Evolutionary conservation across 2,329 filamentous ascomycete species (phyloP).

Genomic region (Fusarium sacchari): DNA sequence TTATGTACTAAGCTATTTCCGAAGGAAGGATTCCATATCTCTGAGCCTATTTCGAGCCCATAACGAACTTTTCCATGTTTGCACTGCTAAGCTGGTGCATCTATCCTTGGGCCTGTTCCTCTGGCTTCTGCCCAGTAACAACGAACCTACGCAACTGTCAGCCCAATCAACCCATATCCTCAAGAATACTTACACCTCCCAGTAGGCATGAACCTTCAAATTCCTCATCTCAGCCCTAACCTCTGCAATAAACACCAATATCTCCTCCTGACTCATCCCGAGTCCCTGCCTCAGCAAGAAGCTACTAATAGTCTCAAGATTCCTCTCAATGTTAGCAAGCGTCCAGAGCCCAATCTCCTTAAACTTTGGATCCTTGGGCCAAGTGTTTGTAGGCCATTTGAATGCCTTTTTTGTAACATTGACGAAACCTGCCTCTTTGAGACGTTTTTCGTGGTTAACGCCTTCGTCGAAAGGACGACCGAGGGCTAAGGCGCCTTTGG

Average conservation of each 20-base stretch:
- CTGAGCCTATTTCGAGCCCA: fast-evolving
- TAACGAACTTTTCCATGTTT: fast-evolving
- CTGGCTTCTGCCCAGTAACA: constrained; percentile 19
- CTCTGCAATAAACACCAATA: constrained; percentile 1
- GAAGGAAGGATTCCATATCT: neutral
- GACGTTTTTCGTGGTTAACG: constrained; percentile 8
- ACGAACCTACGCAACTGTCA: neutral
- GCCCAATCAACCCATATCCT: fast-evolving
- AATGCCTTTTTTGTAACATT: neutral
- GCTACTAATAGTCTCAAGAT: constrained; percentile 7
- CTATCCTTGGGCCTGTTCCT: neutral
- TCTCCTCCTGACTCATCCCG: constrained; percentile 16
- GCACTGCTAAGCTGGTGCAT: fast-evolving
- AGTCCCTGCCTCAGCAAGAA: constrained; percentile 6
- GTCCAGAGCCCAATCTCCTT: constrained; percentile 30
- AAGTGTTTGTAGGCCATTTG: constrained; percentile 22
- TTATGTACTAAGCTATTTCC: fast-evolving
- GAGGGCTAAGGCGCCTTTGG: constrained; percentile 6
- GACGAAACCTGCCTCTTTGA: constrained; percentile 11
- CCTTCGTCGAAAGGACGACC: constrained; percentile 10
- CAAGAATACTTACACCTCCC: constrained; percentile 14
- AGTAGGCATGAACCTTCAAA: constrained; percentile 5
- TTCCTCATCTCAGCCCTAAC: constrained; percentile 23
- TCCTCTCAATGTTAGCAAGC: constrained; percentile 11
- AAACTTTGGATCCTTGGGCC: constrained; percentile 21